Base-by-base conservation (phyloP, 495 filamentous ascomycete species). In the Hypoxylon fragiforme region DNA sequence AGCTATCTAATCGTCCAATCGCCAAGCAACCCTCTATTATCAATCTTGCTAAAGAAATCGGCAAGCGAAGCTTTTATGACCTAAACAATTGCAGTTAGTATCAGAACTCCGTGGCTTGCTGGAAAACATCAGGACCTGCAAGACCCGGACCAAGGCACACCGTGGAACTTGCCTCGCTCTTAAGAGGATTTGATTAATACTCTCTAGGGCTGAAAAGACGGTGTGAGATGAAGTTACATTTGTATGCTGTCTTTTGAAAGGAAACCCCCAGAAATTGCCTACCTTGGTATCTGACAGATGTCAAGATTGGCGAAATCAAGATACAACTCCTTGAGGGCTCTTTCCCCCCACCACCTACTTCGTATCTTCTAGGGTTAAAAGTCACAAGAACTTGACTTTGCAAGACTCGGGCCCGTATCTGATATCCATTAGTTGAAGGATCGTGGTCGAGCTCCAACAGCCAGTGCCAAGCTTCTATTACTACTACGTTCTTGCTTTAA, bases 101-200 rank as follows among this genome's bases (percentile, higher is more conserved):
- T 31, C 38, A 50, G 26, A 38, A 28, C 31, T 34, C 6, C 31
- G 28, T 8, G 14, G 24, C 28, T 21, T 13, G 44, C 20, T 22
- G 31, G 21, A 34, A 56, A 11, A 12, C 32, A 34, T 28, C 19
- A 50, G 8, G 39, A n/a, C n/a, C n/a, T n/a, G 35, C 2, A 24
- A 51, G 46, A 35, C 46, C 47, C 41, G 48, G 43, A 34, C 45
- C 37, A 21, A 40, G 58, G 52, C 22, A 40, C 24, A n/a, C n/a
- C n/a, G n/a, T n/a, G n/a, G n/a, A 15, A 31, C 48, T 39, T 24
- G 15, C 14, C 36, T 56, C 37, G 13, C 28, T 31, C 51, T 61
- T 56, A 61, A 56, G 37, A 61, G 57, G 51, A 61, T 61, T 55
- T 32, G 12, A 51, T 46, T 61, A 61, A 51, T 48, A 18, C 30